Evolutionary conservation across 78 protist genomes (phyloP), one percentile per base, ranked within the genome.

Genomic region (Polysphondylium violaceum): DNA sequence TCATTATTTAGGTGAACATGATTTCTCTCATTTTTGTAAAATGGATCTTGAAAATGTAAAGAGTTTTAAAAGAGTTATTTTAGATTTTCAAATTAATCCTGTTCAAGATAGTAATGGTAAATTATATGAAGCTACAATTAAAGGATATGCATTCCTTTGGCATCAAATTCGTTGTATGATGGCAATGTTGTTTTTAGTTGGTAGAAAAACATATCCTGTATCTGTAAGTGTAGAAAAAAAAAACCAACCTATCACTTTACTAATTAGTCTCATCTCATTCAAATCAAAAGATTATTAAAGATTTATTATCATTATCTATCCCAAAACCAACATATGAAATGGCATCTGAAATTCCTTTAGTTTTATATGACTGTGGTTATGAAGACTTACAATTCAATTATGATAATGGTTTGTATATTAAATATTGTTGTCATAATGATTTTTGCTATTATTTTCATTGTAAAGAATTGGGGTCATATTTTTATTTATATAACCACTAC

Each of bases 321-420:
- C 14, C 43, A 12, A 88, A 88, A 63, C 94, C 94, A 59, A 43
- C 68, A 0, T 88, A 88, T 40, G 88, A 77, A 61, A 88, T 88
- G 94, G 94, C 94, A 33, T 88, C 94, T 31, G 94, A 88, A 67
- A 44, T 76, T 14, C 94, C 94, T 41, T 36, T 88, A 9, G 94
- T 88, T 16, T 36, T 88, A 33, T 88, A 31, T 44, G 88, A 88
- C 47, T 88, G 94, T 60, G 87, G 87, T 19, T 88, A 88, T 65
- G 94, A 88, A 55, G 90, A 81, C 44, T 23, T 81, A 12, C 50
- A 69, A 33, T 81, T 68, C n/a, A 58, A 50, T 25, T 69, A 69
- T 68, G 78, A 81, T 11, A 4, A n/a, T 55, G 72, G 87, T 77
- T 36, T 4, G 72, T 35, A 16, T 11, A 3, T 14, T 51, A 72